A percentile compares a stretch with the other conserved stretches of the same genome.
Evolutionary conservation across 768 basidiomycete species (phyloP).

Genomic region (Hortiboletus campestris): DNA sequence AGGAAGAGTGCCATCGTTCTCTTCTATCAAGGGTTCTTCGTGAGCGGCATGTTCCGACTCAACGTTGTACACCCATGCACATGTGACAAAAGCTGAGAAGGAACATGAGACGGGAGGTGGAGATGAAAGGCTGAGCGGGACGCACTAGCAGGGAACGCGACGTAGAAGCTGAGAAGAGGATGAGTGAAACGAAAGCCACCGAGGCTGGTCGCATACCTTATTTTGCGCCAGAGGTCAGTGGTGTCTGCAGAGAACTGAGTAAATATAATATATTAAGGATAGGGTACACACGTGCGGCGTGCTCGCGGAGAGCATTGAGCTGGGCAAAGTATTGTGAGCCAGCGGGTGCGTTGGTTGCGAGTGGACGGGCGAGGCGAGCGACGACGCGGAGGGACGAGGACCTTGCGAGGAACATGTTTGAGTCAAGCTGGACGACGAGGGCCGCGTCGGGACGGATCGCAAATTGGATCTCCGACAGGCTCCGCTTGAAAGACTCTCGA

Average conservation of each 20-base stretch:
- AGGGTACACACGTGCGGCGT: constrained; percentile 56
- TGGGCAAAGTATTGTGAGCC: constrained; percentile 47
- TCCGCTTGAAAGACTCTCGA: constrained; percentile 31
- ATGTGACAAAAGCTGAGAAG: constrained; percentile 21
- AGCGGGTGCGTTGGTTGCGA: constrained; percentile 40
- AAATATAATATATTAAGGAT: not conserved
- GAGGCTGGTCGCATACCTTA: constrained; percentile 53
- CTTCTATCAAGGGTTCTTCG: constrained; percentile 63
- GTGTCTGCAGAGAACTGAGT: constrained; percentile 49
- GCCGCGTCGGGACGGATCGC: constrained; percentile 28
- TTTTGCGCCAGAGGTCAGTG: constrained; percentile 81
- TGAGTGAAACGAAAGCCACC: constrained; percentile 3
- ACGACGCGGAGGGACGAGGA: constrained; percentile 45
- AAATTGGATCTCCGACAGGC: constrained; percentile 24
- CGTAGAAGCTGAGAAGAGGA: constrained; percentile 54
- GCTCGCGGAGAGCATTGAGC: constrained; percentile 57
- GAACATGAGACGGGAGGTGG: constrained; percentile 11
- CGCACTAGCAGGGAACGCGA: constrained; percentile 74
- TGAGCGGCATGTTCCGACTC: constrained; percentile 70
- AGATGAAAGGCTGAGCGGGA: constrained; percentile 12
- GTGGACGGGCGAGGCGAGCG: constrained; percentile 32
- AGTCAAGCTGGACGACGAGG: constrained; percentile 6
- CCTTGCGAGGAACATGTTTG: constrained; percentile 50
- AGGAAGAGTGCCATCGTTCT: constrained; percentile 72
- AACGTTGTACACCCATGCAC: constrained; percentile 49